Evolutionary conservation across 768 basidiomycete genomes (phyloP).

Genomic region (Melanogaster broomeanus): DNA sequence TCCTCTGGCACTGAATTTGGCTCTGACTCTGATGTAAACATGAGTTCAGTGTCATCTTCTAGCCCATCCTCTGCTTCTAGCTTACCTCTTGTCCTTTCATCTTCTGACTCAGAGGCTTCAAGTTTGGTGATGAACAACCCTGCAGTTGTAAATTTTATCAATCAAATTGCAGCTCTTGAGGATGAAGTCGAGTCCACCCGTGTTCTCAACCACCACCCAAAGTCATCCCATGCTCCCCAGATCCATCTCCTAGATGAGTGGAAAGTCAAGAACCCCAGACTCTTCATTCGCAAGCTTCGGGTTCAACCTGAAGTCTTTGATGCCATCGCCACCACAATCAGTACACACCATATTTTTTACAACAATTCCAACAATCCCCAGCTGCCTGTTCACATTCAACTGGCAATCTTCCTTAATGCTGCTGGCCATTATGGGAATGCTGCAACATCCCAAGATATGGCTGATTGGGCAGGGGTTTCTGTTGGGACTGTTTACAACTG

Average conservation of each 20-base stretch:
- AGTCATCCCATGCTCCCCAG: neutral
- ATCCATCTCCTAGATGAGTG: conserved; percentile 11
- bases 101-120: too few relatives aligned
- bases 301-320: conserved; percentile 28
- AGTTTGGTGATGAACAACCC: too few relatives aligned
- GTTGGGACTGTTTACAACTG: conserved; percentile 20
- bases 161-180: too few relatives aligned
- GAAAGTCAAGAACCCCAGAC: conserved; percentile 10
- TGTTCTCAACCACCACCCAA: too few relatives aligned
- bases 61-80: too few relatives aligned
- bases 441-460: conserved; percentile 17
- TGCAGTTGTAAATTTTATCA: too few relatives aligned
- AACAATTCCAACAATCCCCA: conserved; percentile 21
- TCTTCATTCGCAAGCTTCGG: conserved; percentile 28
- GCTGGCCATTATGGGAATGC: conserved; percentile 10
- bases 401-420: conserved; percentile 25
- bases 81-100: too few relatives aligned
- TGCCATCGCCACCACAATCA: conserved; percentile 15
- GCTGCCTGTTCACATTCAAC: conserved; percentile 28
- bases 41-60: too few relatives aligned
- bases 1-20: too few relatives aligned
- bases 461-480: conserved; percentile 17
- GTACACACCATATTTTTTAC: conserved; percentile 27
- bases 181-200: too few relatives aligned
- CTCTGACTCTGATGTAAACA: too few relatives aligned